Percentiles rank a stretch among this genome's conserved stretches.
These are phyloP conservation scores for Lachnellula hyalina DNA, from an alignment of 2,329 filamentous ascomycete genomes.

Conservation along the genomic window DNA sequence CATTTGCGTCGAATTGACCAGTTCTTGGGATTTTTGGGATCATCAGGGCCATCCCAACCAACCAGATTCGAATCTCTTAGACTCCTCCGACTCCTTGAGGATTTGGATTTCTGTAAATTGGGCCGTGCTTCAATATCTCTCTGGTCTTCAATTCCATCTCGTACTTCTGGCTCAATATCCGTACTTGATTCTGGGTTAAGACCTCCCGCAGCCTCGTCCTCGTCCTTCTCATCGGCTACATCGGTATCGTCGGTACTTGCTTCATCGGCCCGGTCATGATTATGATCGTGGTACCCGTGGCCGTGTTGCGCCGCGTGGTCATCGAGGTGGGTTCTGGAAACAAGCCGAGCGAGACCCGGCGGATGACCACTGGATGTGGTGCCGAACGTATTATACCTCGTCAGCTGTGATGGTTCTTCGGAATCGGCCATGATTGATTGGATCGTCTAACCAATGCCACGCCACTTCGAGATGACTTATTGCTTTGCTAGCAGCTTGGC, in stretches of 20 bases:
- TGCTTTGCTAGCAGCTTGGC: too few relatives aligned
- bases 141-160: slow-evolving; percentile 8
- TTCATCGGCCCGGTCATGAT: not conserved
- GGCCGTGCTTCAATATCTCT: slow-evolving; percentile 8
- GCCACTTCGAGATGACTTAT: too few relatives aligned
- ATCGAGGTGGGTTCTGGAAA: slow-evolving; percentile 3
- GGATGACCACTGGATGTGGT: slow-evolving; percentile 8
- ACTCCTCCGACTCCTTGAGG: not conserved
- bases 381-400: slow-evolving; percentile 10
- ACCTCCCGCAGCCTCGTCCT: not conserved
- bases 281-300: not conserved
- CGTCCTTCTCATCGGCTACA: not conserved
- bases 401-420: slow-evolving; percentile 1
- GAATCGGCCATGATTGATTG: slow-evolving; percentile 8
- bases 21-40: slow-evolving; percentile 13
- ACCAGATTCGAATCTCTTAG: slow-evolving; percentile 13
- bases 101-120: slow-evolving; percentile 7
- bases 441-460: not conserved
- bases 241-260: not conserved
- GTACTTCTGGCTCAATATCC: slow-evolving; percentile 8
- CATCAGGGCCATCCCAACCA: slow-evolving; percentile 13
- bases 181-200: not conserved
- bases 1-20: slow-evolving; percentile 34
- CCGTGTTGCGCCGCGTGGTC: not conserved
- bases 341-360: slow-evolving; percentile 11